Base-by-base conservation (phyloP, 768 basidiomycete species). In the Trametes meyenii region DNA sequence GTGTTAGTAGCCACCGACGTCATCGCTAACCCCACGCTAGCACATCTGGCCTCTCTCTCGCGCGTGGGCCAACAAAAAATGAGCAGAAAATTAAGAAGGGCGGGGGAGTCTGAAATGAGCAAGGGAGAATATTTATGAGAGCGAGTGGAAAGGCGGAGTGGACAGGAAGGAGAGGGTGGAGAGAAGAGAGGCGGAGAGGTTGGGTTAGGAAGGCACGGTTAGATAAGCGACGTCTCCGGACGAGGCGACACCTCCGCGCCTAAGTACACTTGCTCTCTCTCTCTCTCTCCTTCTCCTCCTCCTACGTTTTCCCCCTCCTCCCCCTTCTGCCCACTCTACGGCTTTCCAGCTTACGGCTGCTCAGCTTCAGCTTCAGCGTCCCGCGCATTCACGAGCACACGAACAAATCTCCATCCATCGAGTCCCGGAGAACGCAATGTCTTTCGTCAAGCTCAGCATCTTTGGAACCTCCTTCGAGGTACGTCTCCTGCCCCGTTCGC, bases 391-490 rank as follows among this genome's bases (percentile, higher is more conserved):
- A 44, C 53, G 45, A 55, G 36, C 54, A 21, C 55, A 48, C 55
- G 21, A 56, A 38, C 35, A 23, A 4, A 16, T 23, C 14, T 23
- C 29, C 2, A 10, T 5, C 5, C 19, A 14, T 24, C 23, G 33
- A 21, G 8, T 39, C 11, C 36, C 33, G 19, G 35, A 38, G 19
- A 50, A 17, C 35, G 52, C 55, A 55, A 93, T 94, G 92, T 94
- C 92, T 55, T 97, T 97, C 69, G 95, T 98, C 71, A 98, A 98
- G 79, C 92, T 98, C 71, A 92, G 89, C 78, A 98, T 98, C 78
- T 98, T 98, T 70, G 96, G 95, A 49, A 99, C 96, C 65, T 97
- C 96, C 56, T 96, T 96, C 77, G 94, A 96, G 86, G 94, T 90
- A 55, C 57, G 78, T 70, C 48, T 40, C 60, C 69, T 54, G 59